Base-by-base conservation (phyloP, 1,284 basidiomycete species). In the Phylloboletellus chloephorus region DNA sequence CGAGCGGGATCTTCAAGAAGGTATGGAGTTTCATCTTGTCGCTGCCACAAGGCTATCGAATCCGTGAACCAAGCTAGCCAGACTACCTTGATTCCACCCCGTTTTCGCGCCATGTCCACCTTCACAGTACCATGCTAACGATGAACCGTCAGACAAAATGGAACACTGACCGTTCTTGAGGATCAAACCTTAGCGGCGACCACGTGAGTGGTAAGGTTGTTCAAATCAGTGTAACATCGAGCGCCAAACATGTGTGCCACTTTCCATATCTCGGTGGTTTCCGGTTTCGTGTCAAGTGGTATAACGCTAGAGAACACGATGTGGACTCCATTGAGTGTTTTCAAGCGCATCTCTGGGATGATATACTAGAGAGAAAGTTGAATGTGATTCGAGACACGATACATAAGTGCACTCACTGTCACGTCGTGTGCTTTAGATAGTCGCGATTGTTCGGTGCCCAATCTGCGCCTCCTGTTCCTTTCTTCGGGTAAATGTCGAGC, bases 231-330 rank as follows among this genome's bases (percentile, higher is more conserved):
- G 26, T 80, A 74, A 61, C 89, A 92, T 28, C 67, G 69, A 1
- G 95, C 95, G 12, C 95, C 95, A 56, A 96, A 98, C 61, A 87
- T 82, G 35, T 77, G 72, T 4, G 95, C 91, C 52, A 85, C 74
- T 45, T 78, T 75, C 94, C 94, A 98, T 37, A 92, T 79, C 51
- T 95, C 89, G 11, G 88, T 86, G 7, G 76, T 71, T 58, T 92
- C 83, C 20, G 89, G 84, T 46, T 69, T 68, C 7, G 78, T 79
- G 49, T 91, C 84, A 17, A 94, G 77, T 2, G 95, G 93, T 43
- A 98, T 93, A 31, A 98, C 81, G 39, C 90, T 88, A 0, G 94
- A 96, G 63, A 98, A 98, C 21, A 94, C 73, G 19, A 98, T 76
- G 53, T 85, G 78, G 31, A 84, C 77, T 17, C 85, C 89, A 19